A percentile compares a stretch with the other conserved stretches of the same genome.
Evolutionary conservation across 2,329 filamentous ascomycete species (phyloP).

Genomic region (Orbilia brochopaga): DNA sequence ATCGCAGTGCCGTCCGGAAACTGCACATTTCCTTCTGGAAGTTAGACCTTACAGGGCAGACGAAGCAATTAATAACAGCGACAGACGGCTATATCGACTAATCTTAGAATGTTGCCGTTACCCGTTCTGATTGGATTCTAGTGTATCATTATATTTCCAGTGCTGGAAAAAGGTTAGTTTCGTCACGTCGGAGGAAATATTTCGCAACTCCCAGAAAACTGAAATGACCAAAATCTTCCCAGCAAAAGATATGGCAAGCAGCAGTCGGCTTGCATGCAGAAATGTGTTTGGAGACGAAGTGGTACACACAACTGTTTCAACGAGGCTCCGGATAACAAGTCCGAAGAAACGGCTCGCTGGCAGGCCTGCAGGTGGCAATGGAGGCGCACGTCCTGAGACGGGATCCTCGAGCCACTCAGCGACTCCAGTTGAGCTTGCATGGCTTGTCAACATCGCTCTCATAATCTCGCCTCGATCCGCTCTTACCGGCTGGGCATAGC

Average conservation of each 20-base stretch:
- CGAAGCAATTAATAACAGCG: no score
- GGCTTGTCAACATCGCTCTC: neutral
- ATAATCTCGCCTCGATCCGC: neutral
- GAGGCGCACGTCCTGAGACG: conserved; percentile 2
- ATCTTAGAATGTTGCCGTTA: no score
- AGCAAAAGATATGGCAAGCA: neutral
- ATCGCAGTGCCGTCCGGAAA: no score
- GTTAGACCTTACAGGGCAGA: no score
- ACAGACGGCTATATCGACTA: no score
- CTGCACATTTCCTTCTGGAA: no score
- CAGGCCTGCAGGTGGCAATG: neutral
- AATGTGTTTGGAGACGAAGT: neutral
- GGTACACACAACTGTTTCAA: no score
- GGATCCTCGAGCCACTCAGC: neutral
- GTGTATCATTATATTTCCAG: no score
- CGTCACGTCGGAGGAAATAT: no score
- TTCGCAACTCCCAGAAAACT: no score
- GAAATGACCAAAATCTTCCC: neutral
- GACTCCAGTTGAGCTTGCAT: neutral
- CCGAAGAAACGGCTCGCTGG: neutral
- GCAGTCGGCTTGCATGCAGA: neutral
- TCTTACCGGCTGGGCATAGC: neutral
- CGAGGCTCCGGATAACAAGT: neutral
- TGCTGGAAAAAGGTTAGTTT: no score
- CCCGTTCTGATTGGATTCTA: no score